Evolutionary conservation across 768 basidiomycete species (phyloP), one percentile per base, ranked within the genome.

Genomic region (Cubamyces sp.): DNA sequence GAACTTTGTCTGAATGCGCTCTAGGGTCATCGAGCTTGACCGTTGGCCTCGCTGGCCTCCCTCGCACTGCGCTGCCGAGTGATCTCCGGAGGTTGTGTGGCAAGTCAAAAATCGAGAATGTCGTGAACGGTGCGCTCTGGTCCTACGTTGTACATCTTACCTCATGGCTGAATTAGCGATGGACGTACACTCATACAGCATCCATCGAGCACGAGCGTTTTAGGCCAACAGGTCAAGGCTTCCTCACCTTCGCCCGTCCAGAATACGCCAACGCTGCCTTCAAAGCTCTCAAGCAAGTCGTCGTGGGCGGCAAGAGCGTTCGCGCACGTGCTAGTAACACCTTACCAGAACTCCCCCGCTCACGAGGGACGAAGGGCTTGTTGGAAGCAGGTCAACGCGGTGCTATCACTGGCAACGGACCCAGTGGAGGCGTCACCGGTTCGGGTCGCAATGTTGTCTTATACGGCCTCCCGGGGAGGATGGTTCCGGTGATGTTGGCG

Each of bases 131-230:
- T 74, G 56, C 43, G 72, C 64, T n/a, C 37, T 18, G 3, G 37
- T 5, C 34, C 7, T n/a, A 7, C 46, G 12, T 3, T 14, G 19
- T 49, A 15, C 11, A 34, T 18, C 7, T 11, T 11, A 34, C 9
- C 6, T 11, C 5, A 34, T 34, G 34, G 9, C 34, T 34, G 9
- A 34, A 5, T 34, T 8, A 9, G 34, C 4, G 4, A 34, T 34
- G 9, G 9, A 25, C 3, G n/a, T 23, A 46, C 57, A 15, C 54
- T 43, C 2, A 48, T 47, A 12, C 63, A 91, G 90, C 87, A 25
- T 76, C 81, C 19, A 68, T 90, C 28, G 77, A 86, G 54, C 90
- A 92, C 67, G 66, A 78, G 41, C 81, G 81, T 54, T 89, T 90
- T 73, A 69, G 74, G 23, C 87, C 88, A 7, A 84, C 83, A 1